These are phyloP conservation scores for Penicillium maclennaniae DNA, from an alignment of 495 filamentous ascomycete genomes.

Conservation along the genomic window DNA sequence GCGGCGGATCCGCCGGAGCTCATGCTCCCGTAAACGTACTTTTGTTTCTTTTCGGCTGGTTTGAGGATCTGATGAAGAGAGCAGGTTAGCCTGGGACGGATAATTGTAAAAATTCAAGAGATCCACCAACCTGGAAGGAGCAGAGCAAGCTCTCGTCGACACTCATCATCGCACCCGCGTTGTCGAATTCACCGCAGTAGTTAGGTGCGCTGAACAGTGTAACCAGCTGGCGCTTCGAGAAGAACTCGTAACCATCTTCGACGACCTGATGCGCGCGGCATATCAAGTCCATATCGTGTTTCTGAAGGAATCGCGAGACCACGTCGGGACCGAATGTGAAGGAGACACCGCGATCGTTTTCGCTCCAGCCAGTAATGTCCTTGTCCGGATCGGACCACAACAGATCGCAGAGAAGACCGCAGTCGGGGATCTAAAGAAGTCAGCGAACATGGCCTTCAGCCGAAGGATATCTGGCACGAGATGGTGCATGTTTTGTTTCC, in stretches of 20 bases:
- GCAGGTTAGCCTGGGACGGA: constrained; percentile 1
- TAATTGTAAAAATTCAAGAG: background rate
- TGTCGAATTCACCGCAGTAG: constrained; percentile 99
- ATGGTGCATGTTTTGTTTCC: constrained; percentile 25
- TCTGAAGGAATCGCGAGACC: constrained; percentile 96
- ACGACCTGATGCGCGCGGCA: constrained; percentile 99
- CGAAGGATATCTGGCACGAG: constrained; percentile 33
- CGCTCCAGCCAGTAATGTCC: constrained; percentile 99
- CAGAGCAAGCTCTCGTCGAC: constrained; percentile 98
- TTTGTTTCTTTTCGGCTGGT: constrained; percentile 99
- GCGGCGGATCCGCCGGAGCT: constrained; percentile 78
- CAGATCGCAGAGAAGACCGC: constrained; percentile 93
- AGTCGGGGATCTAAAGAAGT: constrained; percentile 86
- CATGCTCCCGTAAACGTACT: constrained; percentile 94
- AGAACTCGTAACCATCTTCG: constrained; percentile 99
- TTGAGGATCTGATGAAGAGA: constrained; percentile 75
- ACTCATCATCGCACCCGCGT: constrained; percentile 99
- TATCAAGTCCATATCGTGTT: constrained; percentile 99
- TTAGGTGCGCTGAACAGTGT: constrained; percentile 98
- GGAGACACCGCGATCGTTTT: constrained; percentile 97
- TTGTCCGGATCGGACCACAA: constrained; percentile 99
- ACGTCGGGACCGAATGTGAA: constrained; percentile 99
- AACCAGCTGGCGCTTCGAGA: constrained; percentile 96
- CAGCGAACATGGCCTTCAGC: constrained; percentile 48
- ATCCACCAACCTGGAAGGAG: constrained; percentile 83